phyloP scores from a whole-genome alignment of 1,139 yeast species.

The Kurtzmaniella quercitrusa region DNA sequence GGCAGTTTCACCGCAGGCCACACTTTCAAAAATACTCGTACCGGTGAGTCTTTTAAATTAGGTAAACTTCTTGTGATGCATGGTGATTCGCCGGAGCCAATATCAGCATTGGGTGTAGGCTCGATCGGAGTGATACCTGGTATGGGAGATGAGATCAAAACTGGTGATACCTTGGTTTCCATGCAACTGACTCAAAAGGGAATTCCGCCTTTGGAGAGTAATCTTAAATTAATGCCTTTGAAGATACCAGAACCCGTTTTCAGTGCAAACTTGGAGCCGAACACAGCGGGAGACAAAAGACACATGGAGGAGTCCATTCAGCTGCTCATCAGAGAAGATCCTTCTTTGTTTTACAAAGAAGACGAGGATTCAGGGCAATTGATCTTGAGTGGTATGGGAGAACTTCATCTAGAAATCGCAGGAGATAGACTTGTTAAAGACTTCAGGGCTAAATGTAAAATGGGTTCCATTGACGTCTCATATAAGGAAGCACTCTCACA shows the following conservation, averaged over 20 bases:
- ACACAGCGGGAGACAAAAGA: conserved; percentile 74
- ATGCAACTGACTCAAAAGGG: conserved; percentile 44
- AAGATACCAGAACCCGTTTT: conserved; percentile 90
- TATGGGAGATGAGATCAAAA: conserved; percentile 62
- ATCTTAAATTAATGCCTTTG: conserved; percentile 67
- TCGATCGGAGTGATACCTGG: conserved; percentile 89
- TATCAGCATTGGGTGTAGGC: conserved; percentile 60
- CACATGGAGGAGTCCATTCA: conserved; percentile 64
- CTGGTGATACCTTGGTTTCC: conserved; percentile 85
- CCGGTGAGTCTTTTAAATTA: conserved; percentile 62
- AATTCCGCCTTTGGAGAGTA: conserved; percentile 47
- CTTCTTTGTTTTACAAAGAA: conserved; percentile 22
- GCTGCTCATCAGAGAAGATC: conserved; percentile 71
- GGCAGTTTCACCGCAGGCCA: conserved; percentile 67
- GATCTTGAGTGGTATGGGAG: conserved; percentile 92
- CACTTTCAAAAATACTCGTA: conserved; percentile 62
- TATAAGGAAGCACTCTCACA: conserved; percentile 68
- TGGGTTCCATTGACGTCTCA: conserved; percentile 83
- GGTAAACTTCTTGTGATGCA: conserved; percentile 78
- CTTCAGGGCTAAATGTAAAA: conserved; percentile 74
- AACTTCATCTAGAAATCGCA: conserved; percentile 85
- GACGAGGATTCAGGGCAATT: conserved; percentile 92
- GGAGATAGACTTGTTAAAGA: conserved; percentile 72
- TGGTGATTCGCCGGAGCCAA: conserved; percentile 80
- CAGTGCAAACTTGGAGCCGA: conserved; percentile 80